phyloP scores from a whole-genome alignment of 257 asterid species.

The Salvia rosmarinus region DNA sequence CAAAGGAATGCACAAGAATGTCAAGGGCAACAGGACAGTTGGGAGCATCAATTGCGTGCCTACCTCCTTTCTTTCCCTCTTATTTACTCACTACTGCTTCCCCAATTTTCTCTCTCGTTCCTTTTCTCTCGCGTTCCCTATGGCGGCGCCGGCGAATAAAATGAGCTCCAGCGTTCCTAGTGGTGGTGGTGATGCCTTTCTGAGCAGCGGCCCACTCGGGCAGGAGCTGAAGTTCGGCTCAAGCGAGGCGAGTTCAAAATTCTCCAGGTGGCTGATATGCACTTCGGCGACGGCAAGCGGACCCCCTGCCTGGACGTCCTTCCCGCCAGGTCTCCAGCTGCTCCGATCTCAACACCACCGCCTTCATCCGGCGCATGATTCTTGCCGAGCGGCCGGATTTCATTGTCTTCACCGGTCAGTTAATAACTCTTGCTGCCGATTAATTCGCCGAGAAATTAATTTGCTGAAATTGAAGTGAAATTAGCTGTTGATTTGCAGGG shows the following conservation, averaged over 20 bases:
- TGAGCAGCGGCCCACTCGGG: slow-evolving; percentile 35
- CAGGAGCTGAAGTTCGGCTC: slow-evolving; percentile 61
- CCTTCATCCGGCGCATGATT: slow-evolving; percentile 71
- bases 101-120: background rate
- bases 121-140: background rate
- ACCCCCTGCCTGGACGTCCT: slow-evolving; percentile 75
- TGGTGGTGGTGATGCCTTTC: slow-evolving; percentile 32
- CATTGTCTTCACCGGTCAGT: slow-evolving; percentile 76
- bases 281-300: slow-evolving; percentile 65
- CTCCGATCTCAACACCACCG: slow-evolving; percentile 91
- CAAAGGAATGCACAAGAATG: background rate
- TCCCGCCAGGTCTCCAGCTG: slow-evolving; percentile 60
- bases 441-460: too few relatives aligned
- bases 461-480: too few relatives aligned
- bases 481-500: slow-evolving; percentile 52
- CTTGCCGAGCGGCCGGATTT: slow-evolving; percentile 79
- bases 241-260: slow-evolving; percentile 74
- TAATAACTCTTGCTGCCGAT: background rate
- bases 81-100: background rate
- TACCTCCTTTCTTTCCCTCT: background rate
- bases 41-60: slow-evolving; percentile 24
- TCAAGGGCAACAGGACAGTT: slow-evolving; percentile 41
- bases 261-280: slow-evolving; percentile 96
- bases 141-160: slow-evolving; percentile 22
- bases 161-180: slow-evolving; percentile 21